phyloP scores from a whole-genome alignment of 2,329 filamentous ascomycete species.

The Huntiella savannae region DNA sequence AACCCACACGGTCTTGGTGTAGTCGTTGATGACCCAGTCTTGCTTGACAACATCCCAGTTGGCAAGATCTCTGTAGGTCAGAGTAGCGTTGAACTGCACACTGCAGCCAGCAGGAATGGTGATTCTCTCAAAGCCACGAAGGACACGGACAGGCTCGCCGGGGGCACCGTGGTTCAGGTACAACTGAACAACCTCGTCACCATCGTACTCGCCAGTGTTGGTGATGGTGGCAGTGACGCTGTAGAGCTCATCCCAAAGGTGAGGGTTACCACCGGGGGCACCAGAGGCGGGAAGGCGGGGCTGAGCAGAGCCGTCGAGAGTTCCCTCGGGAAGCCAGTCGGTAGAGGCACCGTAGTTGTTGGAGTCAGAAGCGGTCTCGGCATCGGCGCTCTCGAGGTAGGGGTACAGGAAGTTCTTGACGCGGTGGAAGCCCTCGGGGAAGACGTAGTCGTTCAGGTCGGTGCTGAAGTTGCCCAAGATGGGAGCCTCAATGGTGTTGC shows the following conservation, averaged over 20 bases:
- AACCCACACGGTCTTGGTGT: slow-evolving; percentile 34
- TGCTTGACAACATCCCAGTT: slow-evolving; percentile 70
- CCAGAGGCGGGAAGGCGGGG: slow-evolving; percentile 30
- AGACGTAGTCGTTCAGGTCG: slow-evolving; percentile 44
- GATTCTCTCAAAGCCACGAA: slow-evolving; percentile 69
- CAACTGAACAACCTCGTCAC: slow-evolving; percentile 57
- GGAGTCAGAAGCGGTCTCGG: slow-evolving; percentile 34
- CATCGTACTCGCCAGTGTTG: slow-evolving; percentile 46
- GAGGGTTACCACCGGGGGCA: slow-evolving; percentile 42
- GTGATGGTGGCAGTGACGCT: slow-evolving; percentile 46
- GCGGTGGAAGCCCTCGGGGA: slow-evolving; percentile 38
- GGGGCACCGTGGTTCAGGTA: slow-evolving; percentile 68
- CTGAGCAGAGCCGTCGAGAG: slow-evolving; percentile 36
- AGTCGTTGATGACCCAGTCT: slow-evolving; percentile 54
- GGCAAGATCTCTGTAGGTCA: slow-evolving; percentile 66
- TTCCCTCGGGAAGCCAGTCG: slow-evolving; percentile 40
- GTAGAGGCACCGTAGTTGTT: slow-evolving; percentile 39
- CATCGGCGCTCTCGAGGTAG: slow-evolving; percentile 47
- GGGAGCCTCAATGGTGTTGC: slow-evolving; percentile 43
- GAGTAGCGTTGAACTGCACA: slow-evolving; percentile 42
- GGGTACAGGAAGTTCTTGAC: slow-evolving; percentile 47
- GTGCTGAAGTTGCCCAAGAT: slow-evolving; percentile 44
- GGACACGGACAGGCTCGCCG: slow-evolving; percentile 43
- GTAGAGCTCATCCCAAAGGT: slow-evolving; percentile 51
- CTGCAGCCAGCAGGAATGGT: slow-evolving; percentile 49